Percentiles rank a stretch among this genome's conserved stretches.
phyloP scores from a whole-genome alignment of 768 basidiomycete genomes.

The Kwoniella heveanensis region DNA sequence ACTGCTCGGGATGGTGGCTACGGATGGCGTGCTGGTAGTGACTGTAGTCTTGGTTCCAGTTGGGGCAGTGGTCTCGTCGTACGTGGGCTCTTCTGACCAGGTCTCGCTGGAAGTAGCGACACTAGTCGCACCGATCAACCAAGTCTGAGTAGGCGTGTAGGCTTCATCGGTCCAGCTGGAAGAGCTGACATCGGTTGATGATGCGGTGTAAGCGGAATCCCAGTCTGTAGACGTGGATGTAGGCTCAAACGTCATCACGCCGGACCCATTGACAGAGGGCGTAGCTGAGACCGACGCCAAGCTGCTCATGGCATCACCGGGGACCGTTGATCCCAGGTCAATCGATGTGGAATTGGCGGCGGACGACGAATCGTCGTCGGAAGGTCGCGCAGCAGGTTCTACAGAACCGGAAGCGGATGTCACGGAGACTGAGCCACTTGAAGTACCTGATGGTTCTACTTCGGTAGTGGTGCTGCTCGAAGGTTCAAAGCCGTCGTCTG shows the following conservation, averaged over 20 bases:
- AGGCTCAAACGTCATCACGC: constrained; percentile 25
- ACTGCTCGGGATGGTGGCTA: constrained; percentile 51
- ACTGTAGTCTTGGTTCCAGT: constrained; percentile 19
- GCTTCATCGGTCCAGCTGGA: constrained; percentile 27
- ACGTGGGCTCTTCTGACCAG: constrained; percentile 10
- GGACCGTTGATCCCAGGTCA: constrained; percentile 3
- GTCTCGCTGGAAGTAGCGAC: constrained; percentile 13
- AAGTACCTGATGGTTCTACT: neutral
- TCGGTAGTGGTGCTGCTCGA: neutral
- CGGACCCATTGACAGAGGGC: constrained; percentile 27
- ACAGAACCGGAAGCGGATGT: neutral
- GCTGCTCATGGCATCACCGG: constrained; percentile 10
- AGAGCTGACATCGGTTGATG: constrained; percentile 8
- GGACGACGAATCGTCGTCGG: neutral
- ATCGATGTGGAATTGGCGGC: neutral
- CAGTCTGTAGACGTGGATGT: constrained; percentile 18
- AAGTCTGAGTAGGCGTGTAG: constrained; percentile 44
- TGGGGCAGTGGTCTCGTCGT: constrained; percentile 9
- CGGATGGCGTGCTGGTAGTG: constrained; percentile 37
- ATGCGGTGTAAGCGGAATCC: constrained; percentile 8
- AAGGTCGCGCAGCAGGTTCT: constrained; percentile 1
- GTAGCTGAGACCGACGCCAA: constrained; percentile 23
- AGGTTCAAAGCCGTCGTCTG: neutral
- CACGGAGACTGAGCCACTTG: neutral
- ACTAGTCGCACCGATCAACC: constrained; percentile 39